Base-by-base conservation (phyloP, 768 basidiomycete species). In the Fomitopsis pulvina region DNA sequence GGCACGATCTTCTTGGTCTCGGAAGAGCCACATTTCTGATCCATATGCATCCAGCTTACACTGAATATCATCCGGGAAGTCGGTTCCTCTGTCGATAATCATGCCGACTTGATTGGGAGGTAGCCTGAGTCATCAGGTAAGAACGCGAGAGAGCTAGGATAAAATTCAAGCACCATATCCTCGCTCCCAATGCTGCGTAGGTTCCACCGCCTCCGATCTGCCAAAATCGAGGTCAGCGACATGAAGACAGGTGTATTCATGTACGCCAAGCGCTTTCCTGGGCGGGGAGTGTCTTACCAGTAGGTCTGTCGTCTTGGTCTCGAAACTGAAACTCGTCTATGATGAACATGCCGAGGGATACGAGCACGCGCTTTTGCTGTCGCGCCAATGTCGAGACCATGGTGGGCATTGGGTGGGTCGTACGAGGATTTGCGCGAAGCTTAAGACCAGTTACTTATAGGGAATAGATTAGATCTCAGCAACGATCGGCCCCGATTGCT, bases 141-240 rank as follows among this genome's bases (percentile, higher is more conserved):
- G 27, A 41, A 28, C 37, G 4, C 20, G 16, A 28, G 38, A 24
- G 39, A 27, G 4, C 44, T 12, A 11, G 12, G 12, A 3, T n/a
- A 38, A 48, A 26, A 27, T n/a, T 8, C 21, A 29, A 28, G 24
- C 51, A 86, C 87, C 89, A 94, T 62, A 93, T 80, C 41, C 92
- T 77, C 22, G 89, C 83, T 2, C 89, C 92, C 39, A 95, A 74
- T 37, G 75, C 70, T 46, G 87, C 87, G 65, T 87, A 89, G 0
- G 85, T 89, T 2, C 92, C 92, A 1, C 89, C 93, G 0, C 92
- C 92, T 22, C 92, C 92, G 55, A 94, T 92, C 82, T 92, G 50
- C 18, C 21, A n/a, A 24, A 27, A 16, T 14, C 7, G 10, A 29
- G 7, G 30, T 14, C 4, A 29, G 12, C n/a, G 29, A 45, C 43